Evolutionary conservation across 345 rosid species (phyloP).

Genomic region (Eutrema heterophyllum): DNA sequence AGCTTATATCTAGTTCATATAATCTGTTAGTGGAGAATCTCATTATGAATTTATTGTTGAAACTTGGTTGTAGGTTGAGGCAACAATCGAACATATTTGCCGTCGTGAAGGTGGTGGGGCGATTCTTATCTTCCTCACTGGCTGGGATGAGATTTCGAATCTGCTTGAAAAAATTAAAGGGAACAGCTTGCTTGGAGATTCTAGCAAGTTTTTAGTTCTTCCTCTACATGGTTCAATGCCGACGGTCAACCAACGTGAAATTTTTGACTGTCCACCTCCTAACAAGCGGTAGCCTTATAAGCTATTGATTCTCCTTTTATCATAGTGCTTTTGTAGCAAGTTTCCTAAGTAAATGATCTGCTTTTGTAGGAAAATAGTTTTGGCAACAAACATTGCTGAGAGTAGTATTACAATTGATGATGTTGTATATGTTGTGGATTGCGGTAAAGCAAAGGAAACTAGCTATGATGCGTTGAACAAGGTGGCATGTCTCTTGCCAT

Average conservation of each 20-base stretch:
- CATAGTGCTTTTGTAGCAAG: neutral
- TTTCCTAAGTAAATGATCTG: neutral
- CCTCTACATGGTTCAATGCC: constrained; percentile 98
- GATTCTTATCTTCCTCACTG: constrained; percentile 89
- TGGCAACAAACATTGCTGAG: constrained; percentile 97
- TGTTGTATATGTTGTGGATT: constrained; percentile 93
- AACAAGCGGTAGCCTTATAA: constrained; percentile 48
- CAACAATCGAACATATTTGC: constrained; percentile 70
- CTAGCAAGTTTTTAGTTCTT: constrained; percentile 70
- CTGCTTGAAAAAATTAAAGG: constrained; percentile 68
- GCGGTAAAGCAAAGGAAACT: constrained; percentile 96
- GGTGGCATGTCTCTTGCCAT: constrained; percentile 88
- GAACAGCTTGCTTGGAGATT: constrained; percentile 73
- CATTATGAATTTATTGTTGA: neutral
- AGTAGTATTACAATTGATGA: constrained; percentile 97
- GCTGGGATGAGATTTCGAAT: constrained; percentile 97
- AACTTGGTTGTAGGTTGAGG: constrained; percentile 60
- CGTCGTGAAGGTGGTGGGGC: constrained; percentile 82
- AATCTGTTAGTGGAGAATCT: neutral
- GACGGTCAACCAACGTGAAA: constrained; percentile 77
- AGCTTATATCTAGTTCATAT: neutral
- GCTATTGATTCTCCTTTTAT: constrained; percentile 9
- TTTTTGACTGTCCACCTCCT: constrained; percentile 77
- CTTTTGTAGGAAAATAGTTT: constrained; percentile 75
- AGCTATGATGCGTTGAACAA: constrained; percentile 98